phyloP scores from a whole-genome alignment of 2,329 filamentous ascomycete genomes.

The Aureobasidium pullulans region DNA sequence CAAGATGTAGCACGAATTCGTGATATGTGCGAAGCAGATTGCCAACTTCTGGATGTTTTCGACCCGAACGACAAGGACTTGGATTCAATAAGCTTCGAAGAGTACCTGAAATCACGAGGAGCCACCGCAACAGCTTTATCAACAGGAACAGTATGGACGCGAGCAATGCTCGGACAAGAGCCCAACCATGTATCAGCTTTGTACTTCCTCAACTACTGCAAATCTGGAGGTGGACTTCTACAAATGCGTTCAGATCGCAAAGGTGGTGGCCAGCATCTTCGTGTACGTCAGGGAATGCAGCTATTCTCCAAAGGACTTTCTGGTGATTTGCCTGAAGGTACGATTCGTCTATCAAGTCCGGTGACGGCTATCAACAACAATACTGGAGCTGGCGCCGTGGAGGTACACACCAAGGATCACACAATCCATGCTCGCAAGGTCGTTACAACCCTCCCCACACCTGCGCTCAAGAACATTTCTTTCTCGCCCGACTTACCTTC shows the following conservation, averaged over 20 bases:
- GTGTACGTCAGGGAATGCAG: conserved; percentile 43
- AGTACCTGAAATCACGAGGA: neutral
- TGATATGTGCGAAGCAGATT: conserved; percentile 9
- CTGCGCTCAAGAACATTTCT: conserved; percentile 37
- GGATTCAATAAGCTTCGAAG: conserved; percentile 1
- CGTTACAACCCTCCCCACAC: conserved; percentile 43
- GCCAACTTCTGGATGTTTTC: neutral
- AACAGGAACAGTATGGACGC: conserved; percentile 37
- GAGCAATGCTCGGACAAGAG: conserved; percentile 46
- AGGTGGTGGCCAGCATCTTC: conserved; percentile 47
- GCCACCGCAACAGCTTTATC: neutral
- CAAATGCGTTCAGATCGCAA: conserved; percentile 48
- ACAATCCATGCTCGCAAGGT: conserved; percentile 36
- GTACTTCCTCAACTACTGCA: conserved; percentile 51
- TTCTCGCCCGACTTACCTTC: conserved; percentile 43
- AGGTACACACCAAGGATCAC: conserved; percentile 24
- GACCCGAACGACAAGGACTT: neutral
- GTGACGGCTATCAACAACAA: conserved; percentile 25
- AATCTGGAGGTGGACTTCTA: conserved; percentile 44
- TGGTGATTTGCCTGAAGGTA: conserved; percentile 23
- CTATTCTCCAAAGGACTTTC: conserved; percentile 34
- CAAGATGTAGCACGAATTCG: conserved; percentile 6
- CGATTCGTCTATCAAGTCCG: conserved; percentile 25
- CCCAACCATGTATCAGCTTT: conserved; percentile 44
- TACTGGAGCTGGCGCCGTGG: conserved; percentile 10